phyloP scores from a whole-genome alignment of 176 grass and related monocot genomes.

The Triticum urartu region DNA sequence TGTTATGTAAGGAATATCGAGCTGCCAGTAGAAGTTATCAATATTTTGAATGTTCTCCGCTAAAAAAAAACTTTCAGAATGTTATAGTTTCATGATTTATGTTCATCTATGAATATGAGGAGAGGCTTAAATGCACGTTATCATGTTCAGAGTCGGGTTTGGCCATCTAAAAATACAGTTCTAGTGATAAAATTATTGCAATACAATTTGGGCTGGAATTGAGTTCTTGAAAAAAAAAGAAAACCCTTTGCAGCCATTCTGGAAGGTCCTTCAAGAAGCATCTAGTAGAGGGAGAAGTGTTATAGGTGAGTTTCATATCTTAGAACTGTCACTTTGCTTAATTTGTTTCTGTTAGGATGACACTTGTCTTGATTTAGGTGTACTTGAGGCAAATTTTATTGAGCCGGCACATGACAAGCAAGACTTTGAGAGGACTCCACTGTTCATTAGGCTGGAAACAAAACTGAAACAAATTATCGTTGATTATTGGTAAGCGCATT shows the following conservation, averaged over 20 bases:
- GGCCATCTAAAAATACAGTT: background rate
- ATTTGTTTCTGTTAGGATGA: constrained; percentile 14
- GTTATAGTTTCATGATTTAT: constrained; percentile 10
- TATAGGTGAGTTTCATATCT: constrained; percentile 61
- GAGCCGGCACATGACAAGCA: constrained; percentile 99
- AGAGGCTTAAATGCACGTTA: background rate
- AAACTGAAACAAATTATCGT: constrained; percentile 88
- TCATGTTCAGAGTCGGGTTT: background rate
- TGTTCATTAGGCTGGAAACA: constrained; percentile 82
- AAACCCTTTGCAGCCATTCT: constrained; percentile 66
- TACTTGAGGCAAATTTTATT: constrained; percentile 98
- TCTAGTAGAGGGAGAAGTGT: constrained; percentile 95
- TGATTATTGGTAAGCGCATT: constrained; percentile 77
- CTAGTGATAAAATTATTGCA: background rate
- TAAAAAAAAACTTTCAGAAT: background rate
- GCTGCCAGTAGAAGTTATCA: background rate
- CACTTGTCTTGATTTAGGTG: constrained; percentile 54
- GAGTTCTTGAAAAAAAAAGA: background rate
- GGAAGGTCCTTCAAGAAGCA: constrained; percentile 96
- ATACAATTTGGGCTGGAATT: background rate
- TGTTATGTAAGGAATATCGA: constrained; percentile 11
- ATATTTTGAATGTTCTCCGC: background rate
- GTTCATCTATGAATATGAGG: constrained; percentile 4
- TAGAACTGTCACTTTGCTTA: constrained; percentile 5
- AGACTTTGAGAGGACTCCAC: constrained; percentile 91